These are phyloP conservation scores for Trypethelium eluteriae DNA, from an alignment of 495 filamentous ascomycete genomes.

Conservation along the genomic window DNA sequence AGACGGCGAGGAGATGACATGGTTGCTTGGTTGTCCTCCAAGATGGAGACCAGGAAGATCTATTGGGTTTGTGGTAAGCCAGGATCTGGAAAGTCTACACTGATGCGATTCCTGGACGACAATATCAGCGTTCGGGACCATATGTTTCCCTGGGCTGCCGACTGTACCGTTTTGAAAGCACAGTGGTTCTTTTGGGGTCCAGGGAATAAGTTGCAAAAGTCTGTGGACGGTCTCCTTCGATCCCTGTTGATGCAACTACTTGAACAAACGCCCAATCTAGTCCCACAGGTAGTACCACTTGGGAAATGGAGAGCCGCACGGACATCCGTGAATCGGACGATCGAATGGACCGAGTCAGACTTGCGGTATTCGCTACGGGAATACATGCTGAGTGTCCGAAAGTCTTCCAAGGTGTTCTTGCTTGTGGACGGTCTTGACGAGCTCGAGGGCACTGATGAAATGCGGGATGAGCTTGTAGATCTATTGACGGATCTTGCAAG, in stretches of 20 bases:
- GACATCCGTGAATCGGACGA: neutral
- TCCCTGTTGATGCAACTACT: constrained; percentile 10
- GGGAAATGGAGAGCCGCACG: neutral
- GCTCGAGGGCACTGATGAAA: neutral
- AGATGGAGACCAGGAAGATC: neutral
- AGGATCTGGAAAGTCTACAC: constrained; percentile 8
- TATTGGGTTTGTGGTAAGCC: constrained; percentile 10
- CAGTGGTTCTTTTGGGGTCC: constrained; percentile 10
- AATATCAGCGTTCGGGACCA: constrained; percentile 12
- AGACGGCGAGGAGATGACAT: neutral
- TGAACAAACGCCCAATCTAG: constrained; percentile 7
- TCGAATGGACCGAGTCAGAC: neutral
- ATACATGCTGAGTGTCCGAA: neutral
- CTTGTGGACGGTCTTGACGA: constrained; percentile 2
- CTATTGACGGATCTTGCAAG: neutral
- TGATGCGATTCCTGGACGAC: constrained; percentile 1
- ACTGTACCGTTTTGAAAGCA: neutral
- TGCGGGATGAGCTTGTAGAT: neutral
- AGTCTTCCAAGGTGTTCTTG: neutral
- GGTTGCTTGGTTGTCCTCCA: neutral
- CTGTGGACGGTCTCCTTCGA: neutral
- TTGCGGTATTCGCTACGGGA: neutral
- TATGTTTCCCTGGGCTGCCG: constrained; percentile 6
- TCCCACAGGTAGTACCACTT: neutral
- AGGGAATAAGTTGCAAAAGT: neutral